These are phyloP conservation scores for Claviceps sorghi DNA, from an alignment of 2,329 filamentous ascomycete species.

Conservation along the genomic window DNA sequence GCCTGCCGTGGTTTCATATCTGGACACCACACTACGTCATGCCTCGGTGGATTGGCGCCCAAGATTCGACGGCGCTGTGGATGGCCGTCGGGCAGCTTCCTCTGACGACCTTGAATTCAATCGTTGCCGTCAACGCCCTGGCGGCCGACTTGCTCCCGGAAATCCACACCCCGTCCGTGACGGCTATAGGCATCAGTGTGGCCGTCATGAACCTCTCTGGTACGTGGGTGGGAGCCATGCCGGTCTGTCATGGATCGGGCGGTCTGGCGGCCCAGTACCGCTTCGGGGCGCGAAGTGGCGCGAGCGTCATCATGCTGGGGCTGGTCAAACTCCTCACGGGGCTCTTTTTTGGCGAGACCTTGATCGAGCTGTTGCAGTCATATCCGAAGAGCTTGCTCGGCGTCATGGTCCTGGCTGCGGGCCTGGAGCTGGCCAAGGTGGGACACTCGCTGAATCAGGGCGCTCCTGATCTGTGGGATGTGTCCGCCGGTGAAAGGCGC, in stretches of 20 bases:
- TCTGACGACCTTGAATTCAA: slow-evolving; percentile 80
- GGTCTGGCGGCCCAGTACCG: slow-evolving; percentile 82
- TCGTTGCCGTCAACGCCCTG: slow-evolving; percentile 74
- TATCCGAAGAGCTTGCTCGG: slow-evolving; percentile 71
- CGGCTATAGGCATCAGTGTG: slow-evolving; percentile 67
- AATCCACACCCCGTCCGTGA: slow-evolving; percentile 53
- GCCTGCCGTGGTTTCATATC: slow-evolving; percentile 37
- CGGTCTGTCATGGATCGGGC: slow-evolving; percentile 83
- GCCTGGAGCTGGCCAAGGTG: slow-evolving; percentile 73
- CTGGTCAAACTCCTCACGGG: slow-evolving; percentile 62
- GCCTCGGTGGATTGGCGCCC: slow-evolving; percentile 18
- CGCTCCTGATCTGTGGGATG: slow-evolving; percentile 44
- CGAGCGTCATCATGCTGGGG: slow-evolving; percentile 69
- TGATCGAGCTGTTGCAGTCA: slow-evolving; percentile 52
- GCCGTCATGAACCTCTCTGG: slow-evolving; percentile 69
- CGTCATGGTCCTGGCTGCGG: slow-evolving; percentile 80
- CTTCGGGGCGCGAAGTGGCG: slow-evolving; percentile 79
- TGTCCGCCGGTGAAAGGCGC: slow-evolving; percentile 31
- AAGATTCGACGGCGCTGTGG: slow-evolving; percentile 22
- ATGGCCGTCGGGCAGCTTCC: slow-evolving; percentile 78
- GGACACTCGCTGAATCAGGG: slow-evolving; percentile 72
- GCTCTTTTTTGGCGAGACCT: slow-evolving; percentile 55
- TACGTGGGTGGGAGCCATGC: slow-evolving; percentile 92
- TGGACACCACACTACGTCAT: slow-evolving; percentile 42
- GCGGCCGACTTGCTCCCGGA: slow-evolving; percentile 62